Conservation (phyloP, 768 basidiomycete genomes). For the Nidularia pulvinata region DNA sequence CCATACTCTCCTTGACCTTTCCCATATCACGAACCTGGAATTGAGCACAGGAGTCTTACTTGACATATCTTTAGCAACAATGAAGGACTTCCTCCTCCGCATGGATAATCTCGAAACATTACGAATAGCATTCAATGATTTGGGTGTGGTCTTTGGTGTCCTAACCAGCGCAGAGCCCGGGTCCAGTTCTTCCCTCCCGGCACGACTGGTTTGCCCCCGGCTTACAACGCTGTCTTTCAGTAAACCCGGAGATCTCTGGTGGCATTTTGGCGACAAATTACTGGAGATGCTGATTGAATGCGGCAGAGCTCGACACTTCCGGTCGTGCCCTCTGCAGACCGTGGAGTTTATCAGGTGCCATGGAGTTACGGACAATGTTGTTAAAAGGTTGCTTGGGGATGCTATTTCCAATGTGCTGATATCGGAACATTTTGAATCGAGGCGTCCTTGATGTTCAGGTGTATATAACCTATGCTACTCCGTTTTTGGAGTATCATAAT, state of each 20-base stretch:
- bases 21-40: constrained; percentile 24
- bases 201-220: background rate
- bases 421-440: no score
- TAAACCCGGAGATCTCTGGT: background rate
- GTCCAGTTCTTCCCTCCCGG: background rate
- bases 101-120: constrained; percentile 18
- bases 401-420: no score
- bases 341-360: no score
- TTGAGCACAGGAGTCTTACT: constrained; percentile 23
- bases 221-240: background rate
- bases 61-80: constrained; percentile 13
- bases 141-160: constrained; percentile 17
- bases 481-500: no score
- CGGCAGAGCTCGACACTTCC: no score
- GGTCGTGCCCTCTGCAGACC: no score
- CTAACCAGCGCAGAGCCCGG: constrained; percentile 57
- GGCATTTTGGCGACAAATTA: background rate
- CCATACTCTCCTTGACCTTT: constrained; percentile 14
- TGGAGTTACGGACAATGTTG: no score
- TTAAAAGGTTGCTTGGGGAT: no score
- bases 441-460: no score
- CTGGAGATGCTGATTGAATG: no score
- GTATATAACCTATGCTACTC: no score
- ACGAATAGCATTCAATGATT: constrained; percentile 24
- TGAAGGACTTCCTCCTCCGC: constrained; percentile 14